phyloP scores from a whole-genome alignment of 192 early-diverging fungal species.

The Spizellomyces punctatus region DNA sequence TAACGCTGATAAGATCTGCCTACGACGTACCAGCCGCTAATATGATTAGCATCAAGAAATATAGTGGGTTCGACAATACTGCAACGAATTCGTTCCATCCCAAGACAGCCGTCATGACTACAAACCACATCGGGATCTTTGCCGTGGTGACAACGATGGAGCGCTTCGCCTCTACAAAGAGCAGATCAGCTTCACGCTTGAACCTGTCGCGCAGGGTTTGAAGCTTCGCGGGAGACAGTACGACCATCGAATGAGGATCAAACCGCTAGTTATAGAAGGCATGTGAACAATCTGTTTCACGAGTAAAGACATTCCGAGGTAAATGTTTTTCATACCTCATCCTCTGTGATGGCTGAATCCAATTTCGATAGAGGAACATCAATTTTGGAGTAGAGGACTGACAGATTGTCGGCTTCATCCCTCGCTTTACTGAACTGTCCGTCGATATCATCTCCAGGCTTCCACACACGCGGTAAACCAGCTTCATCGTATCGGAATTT shows the following conservation, averaged over 20 bases:
- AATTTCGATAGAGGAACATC: slow-evolving; percentile 51
- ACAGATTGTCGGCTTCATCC: slow-evolving; percentile 64
- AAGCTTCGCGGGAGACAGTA: slow-evolving; percentile 44
- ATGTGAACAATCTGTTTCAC: not conserved
- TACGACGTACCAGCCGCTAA: slow-evolving; percentile 29
- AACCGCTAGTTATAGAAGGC: slow-evolving; percentile 30
- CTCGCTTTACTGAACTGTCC: slow-evolving; percentile 73
- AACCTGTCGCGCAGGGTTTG: slow-evolving; percentile 72
- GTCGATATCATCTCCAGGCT: slow-evolving; percentile 94
- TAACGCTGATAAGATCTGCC: not conserved
- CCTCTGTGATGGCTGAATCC: slow-evolving; percentile 37
- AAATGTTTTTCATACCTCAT: slow-evolving; percentile 39
- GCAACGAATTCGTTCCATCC: slow-evolving; percentile 97
- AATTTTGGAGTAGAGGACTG: slow-evolving; percentile 75
- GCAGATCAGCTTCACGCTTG: slow-evolving; percentile 84
- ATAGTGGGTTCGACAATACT: slow-evolving; percentile 83
- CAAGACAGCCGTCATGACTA: slow-evolving; percentile 73
- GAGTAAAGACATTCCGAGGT: not conserved
- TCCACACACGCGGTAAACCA: slow-evolving; percentile 94
- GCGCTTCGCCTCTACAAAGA: slow-evolving; percentile 96
- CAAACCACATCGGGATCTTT: slow-evolving; percentile 85
- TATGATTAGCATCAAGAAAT: slow-evolving; percentile 58
- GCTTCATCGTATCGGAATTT: slow-evolving; percentile 92
- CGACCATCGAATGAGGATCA: slow-evolving; percentile 35
- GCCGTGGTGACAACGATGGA: slow-evolving; percentile 85